Base-by-base conservation (phyloP, 169 alveolate genomes). In the Plasmodium gonderi region DNA sequence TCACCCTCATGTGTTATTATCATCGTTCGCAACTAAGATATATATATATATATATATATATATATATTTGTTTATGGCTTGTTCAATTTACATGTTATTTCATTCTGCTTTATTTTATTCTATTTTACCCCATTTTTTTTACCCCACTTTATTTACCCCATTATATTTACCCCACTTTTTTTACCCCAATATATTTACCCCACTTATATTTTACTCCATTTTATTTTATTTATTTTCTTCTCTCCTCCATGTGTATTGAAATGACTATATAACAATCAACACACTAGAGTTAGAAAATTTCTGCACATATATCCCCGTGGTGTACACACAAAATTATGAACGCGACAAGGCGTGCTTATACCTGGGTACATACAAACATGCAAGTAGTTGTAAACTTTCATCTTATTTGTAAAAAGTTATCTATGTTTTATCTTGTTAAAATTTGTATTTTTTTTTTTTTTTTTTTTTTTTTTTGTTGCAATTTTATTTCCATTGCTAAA, bases 161-260 rank as follows among this genome's bases (percentile, higher is more conserved):
- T n/a, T n/a, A n/a, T n/a, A n/a, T n/a, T n/a, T n/a, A n/a, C n/a
- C n/a, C n/a, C n/a, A n/a, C n/a, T n/a, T 31, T 38, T 74, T 38
- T 74, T n/a, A 3, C 7, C 36, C 14, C 23, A 20, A 20, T 14
- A 20, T 17, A 3, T 54, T 54, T 54, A 14, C 11, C n/a, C n/a
- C 11, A 0, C 14, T 8, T 72, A 3, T 36, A n/a, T 38, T 72
- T 12, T 72, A 14, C 14, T 38, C 0, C 23, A 8, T 4, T 38
- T 40, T 42, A 0, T 1, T 79, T 36, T 8, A 29, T 80, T 65
- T 64, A 29, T 80, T 64, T 33, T 33, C 38, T 38, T 33, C 9
- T 80, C 31, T 65, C 29, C 64, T 76, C 68, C 67, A 33, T 64
- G 49, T 26, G 91, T 80, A 44, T 42, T 42, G 38, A 80, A 80